phyloP scores from a whole-genome alignment of 2,329 filamentous ascomycete genomes.

The Fusarium beomiforme region DNA sequence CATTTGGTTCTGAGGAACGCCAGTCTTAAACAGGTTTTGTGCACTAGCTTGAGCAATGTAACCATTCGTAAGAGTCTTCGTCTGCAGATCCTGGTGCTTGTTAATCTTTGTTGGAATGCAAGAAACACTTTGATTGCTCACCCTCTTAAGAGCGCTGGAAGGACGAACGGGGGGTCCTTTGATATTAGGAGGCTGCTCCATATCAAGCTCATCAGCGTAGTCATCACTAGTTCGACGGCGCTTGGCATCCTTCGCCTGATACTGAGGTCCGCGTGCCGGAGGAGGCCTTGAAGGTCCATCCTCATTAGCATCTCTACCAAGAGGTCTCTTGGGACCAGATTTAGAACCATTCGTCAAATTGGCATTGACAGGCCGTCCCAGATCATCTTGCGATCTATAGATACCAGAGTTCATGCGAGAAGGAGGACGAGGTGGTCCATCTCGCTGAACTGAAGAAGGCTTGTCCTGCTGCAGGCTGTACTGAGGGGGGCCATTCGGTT shows the following conservation, averaged over 20 bases:
- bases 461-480: conserved; percentile 49
- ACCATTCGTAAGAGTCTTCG: conserved; percentile 69
- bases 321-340: conserved; percentile 74
- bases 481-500: conserved; percentile 63
- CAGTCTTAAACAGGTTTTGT: conserved; percentile 71
- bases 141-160: conserved; percentile 76
- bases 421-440: conserved; percentile 55
- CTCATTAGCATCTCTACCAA: conserved; percentile 73
- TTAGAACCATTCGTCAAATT: conserved; percentile 68
- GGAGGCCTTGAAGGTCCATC: conserved; percentile 57
- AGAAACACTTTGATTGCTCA: conserved; percentile 50
- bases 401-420: conserved; percentile 69
- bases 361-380: conserved; percentile 68
- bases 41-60: conserved; percentile 67
- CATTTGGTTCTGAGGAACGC: conserved; percentile 71
- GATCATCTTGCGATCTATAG: conserved; percentile 66
- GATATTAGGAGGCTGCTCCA: conserved; percentile 67
- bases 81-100: conserved; percentile 63
- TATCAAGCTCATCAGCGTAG: conserved; percentile 70
- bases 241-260: conserved; percentile 79
- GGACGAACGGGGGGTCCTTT: conserved; percentile 89
- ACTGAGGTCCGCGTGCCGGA: conserved; percentile 64
- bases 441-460: conserved; percentile 44
- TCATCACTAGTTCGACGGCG: conserved; percentile 81
- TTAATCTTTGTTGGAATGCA: conserved; percentile 46